Percentiles rank a stretch among this genome's conserved stretches.
These are phyloP conservation scores for Lactuca saligna DNA, from an alignment of 129 eudicot genomes.

Conservation along the genomic window DNA sequence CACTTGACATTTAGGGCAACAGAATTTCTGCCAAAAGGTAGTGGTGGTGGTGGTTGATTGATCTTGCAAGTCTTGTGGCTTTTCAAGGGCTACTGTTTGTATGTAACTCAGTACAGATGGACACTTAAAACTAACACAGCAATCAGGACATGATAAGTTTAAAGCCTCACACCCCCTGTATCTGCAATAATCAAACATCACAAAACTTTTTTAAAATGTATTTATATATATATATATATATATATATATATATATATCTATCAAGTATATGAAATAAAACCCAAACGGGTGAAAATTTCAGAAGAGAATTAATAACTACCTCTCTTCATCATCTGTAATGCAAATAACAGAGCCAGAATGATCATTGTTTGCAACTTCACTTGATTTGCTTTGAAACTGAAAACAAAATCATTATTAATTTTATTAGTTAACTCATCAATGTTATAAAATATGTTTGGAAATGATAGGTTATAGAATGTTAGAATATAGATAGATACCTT, in stretches of 20 bases:
- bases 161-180: conserved; percentile 82
- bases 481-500: conserved; percentile 52
- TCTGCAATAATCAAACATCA: conserved; percentile 42
- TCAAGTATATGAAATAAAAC: too few relatives aligned
- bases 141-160: conserved; percentile 79
- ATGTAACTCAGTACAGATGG: conserved; percentile 69
- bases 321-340: conserved; percentile 76
- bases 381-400: conserved; percentile 91
- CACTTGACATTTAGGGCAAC: conserved; percentile 82
- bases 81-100: conserved; percentile 44
- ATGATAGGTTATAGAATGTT: too few relatives aligned
- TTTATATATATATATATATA: too few relatives aligned
- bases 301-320: conserved; percentile 35
- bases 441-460: neutral
- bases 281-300: too few relatives aligned
- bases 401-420: neutral
- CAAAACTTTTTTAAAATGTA: too few relatives aligned
- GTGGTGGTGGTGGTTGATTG: conserved; percentile 29
- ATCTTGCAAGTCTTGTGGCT: conserved; percentile 45
- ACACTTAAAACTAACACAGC: conserved; percentile 76
- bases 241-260: too few relatives aligned
- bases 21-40: conserved; percentile 63
- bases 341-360: conserved; percentile 64
- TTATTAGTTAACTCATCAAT: conserved; percentile 1
- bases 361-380: conserved; percentile 49